These are phyloP conservation scores for Fremontodendron californicum DNA, from an alignment of 345 rosid genomes.

Conservation along the genomic window DNA sequence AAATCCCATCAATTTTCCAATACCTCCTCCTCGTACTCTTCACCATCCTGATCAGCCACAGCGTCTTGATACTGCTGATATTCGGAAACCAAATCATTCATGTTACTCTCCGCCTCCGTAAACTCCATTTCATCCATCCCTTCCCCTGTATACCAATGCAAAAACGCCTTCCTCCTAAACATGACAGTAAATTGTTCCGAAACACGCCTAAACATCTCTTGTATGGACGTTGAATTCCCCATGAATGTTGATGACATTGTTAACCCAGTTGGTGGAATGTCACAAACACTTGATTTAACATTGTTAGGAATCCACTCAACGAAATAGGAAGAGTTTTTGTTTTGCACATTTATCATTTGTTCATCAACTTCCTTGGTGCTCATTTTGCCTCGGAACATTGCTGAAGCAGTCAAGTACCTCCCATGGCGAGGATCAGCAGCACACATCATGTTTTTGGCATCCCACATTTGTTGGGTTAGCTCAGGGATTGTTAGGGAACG, in stretches of 20 bases:
- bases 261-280: conserved; percentile 40
- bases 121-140: conserved; percentile 99
- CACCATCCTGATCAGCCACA: conserved; percentile 53
- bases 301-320: conserved; percentile 51
- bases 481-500: conserved; percentile 16
- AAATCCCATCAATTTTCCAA: conserved; percentile 28
- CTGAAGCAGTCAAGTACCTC: conserved; percentile 79
- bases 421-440: conserved; percentile 92
- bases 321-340: conserved; percentile 87
- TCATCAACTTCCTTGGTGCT: conserved; percentile 92
- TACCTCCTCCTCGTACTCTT: conserved; percentile 56
- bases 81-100: conserved; percentile 88
- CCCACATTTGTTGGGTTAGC: conserved; percentile 43
- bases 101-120: conserved; percentile 83
- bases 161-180: conserved; percentile 21
- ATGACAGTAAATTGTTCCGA: conserved; percentile 36
- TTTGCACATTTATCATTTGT: conserved; percentile 87
- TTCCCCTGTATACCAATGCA: conserved; percentile 85
- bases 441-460: conserved; percentile 50
- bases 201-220: conserved; percentile 40
- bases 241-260: conserved; percentile 38
- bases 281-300: conserved; percentile 41
- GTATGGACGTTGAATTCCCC: conserved; percentile 39
- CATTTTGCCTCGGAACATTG: conserved; percentile 90
- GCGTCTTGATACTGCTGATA: conserved; percentile 92